A percentile compares a stretch with the other conserved stretches of the same genome.
Conservation (phyloP, 352 stramenopile genomes). For the Pythium grandisporangium region DNA sequence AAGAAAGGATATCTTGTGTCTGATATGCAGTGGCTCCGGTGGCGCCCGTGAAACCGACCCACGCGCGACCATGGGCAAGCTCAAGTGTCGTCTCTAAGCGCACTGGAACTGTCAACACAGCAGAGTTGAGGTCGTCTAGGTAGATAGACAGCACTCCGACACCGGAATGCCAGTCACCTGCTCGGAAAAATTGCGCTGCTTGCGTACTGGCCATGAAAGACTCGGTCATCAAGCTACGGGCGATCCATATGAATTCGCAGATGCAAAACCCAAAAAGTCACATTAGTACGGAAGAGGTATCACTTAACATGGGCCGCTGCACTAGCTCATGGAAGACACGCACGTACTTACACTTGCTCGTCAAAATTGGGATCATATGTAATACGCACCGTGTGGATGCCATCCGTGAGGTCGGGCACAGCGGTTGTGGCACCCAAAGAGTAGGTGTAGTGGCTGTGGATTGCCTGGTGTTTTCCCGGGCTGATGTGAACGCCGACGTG, state of each 20-base stretch:
- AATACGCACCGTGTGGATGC: constrained; percentile 54
- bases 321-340: background rate
- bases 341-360: constrained; percentile 31
- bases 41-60: constrained; percentile 88
- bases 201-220: constrained; percentile 44
- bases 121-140: constrained; percentile 80
- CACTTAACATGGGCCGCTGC: background rate
- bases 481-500: constrained; percentile 85
- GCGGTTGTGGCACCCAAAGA: constrained; percentile 61
- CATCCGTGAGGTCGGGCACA: constrained; percentile 76
- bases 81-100: constrained; percentile 75
- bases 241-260: no score
- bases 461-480: constrained; percentile 12
- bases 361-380: constrained; percentile 68
- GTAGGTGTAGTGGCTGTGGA: constrained; percentile 70
- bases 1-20: constrained; percentile 83
- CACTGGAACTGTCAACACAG: constrained; percentile 74
- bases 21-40: constrained; percentile 83
- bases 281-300: constrained; percentile 1
- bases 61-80: constrained; percentile 78
- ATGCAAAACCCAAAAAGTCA: no score
- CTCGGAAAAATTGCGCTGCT: constrained; percentile 57
- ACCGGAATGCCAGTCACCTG: constrained; percentile 42
- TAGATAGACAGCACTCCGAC: constrained; percentile 80
- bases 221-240: constrained; percentile 41